Evolutionary conservation across 2,329 filamentous ascomycete genomes (phyloP), one percentile per base, ranked within the genome.

Genomic region (Aspergillus aculeatinus): DNA sequence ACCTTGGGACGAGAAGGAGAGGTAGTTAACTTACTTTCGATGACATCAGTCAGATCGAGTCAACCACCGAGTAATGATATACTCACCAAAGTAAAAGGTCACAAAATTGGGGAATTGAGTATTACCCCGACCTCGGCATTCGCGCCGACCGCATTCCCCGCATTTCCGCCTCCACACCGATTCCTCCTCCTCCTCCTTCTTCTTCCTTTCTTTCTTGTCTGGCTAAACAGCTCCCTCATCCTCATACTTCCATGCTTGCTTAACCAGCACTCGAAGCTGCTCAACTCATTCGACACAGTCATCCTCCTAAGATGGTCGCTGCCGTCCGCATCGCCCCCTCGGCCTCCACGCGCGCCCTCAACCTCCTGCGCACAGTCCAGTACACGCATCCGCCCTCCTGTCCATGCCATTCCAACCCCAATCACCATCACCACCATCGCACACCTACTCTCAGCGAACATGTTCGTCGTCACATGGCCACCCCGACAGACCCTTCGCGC

Each of bases 331-430:
- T 81, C 60, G 77, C 79, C 50, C 77, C 78, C 39, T 77, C 79
- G 9, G 79, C 80, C 52, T 78, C 79, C 59, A 79, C 74, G 59
- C 72, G 78, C 61, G 80, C 80, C 19, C 67, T 88, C 59, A 79
- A 85, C 66, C 83, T 91, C 57, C 87, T 98, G 53, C 88, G 91
- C 57, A 93, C 94, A n/a, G 87, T 99, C 58, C 94, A 96, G 76
- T 96, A 89, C 75, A 89, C 89, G 1, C 94, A 95, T 74, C 92
- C 91, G 60, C 92, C 92, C 5, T 87, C 84, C 56, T 97, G 93
- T 72, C 95, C 95, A 1, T 98, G 95, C 77, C 95, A 99, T 74
- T 90, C 90, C 48, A 97, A 96, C 69, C 91, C 92, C 11, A 85
- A 85, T 55, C 87, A 94, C 73, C 90, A 94, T 72, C 90, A 94